Evolutionary conservation across 768 basidiomycete species (phyloP), one percentile per base, ranked within the genome.

Genomic region (Pleurotus sapidus): DNA sequence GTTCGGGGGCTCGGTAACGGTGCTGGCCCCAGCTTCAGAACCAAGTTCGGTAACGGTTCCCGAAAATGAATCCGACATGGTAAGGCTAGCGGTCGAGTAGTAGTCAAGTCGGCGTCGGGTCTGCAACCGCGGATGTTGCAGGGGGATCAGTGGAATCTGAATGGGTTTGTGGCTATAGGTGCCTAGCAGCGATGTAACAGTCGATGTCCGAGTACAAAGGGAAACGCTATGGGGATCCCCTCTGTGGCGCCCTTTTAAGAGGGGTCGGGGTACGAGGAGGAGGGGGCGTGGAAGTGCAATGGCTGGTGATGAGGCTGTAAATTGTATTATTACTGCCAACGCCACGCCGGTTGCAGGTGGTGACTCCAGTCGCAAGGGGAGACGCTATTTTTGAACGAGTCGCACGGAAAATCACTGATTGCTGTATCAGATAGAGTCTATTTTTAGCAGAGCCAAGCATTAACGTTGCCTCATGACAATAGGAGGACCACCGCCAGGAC

Each of bases 151-250:
- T 17, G 30, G 30, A 2, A 27, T n/a, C 49, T 30, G 30, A 51
- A 51, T 30, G 49, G 49, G 37, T 34, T 51, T 51, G 49, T 51
- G 49, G 49, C 49, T 27, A 18, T 4, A 51, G 23, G 30, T 45
- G 42, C 42, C 42, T 45, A 45, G 42, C 42, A 23, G n/a, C 20
- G 42, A 45, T 17, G 42, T 23, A 7, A 45, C 42, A 45, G 42
- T 45, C n/a, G 42, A 17, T 3, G 20, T n/a, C n/a, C n/a, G 20
- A 45, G 20, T 12, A 17, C n/a, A 12, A 45, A 23, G 42, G 42
- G 30, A 7, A 2, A 23, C 6, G 42, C 20, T 45, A 15, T 15
- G 30, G 30, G 9, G 30, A 11, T 34, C 30, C 9, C 30, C 30
- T 34, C 11, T 34, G 30, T 20, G 20, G 20, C 8, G 30, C 11